A percentile compares a stretch with the other conserved stretches of the same genome.
These are phyloP conservation scores for Fusarium setosum DNA, from an alignment of 2,329 filamentous ascomycete genomes.

Conservation along the genomic window DNA sequence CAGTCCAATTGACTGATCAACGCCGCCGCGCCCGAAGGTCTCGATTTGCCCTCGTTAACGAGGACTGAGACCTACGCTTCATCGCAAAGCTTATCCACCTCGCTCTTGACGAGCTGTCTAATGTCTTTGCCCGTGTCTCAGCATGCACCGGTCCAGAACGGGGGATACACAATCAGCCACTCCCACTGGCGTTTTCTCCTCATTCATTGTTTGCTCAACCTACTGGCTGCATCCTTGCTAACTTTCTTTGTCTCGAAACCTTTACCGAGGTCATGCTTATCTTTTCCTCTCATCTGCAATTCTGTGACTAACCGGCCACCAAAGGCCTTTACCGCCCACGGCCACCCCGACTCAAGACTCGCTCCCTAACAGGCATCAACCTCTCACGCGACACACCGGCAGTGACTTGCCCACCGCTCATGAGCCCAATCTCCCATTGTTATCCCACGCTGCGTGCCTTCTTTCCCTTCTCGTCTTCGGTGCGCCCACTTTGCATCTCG, in stretches of 20 bases:
- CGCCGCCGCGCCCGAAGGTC: not conserved
- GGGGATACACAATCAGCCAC: not conserved
- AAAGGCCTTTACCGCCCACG: constrained; percentile 25
- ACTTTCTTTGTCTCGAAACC: constrained; percentile 16
- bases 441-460: constrained; percentile 19
- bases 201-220: not conserved
- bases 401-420: constrained; percentile 2
- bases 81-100: not conserved
- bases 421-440: constrained; percentile 16
- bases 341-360: constrained; percentile 6
- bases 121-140: not conserved
- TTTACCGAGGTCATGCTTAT: constrained; percentile 38
- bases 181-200: not conserved
- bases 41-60: not conserved
- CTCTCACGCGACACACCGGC: constrained; percentile 29
- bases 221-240: not conserved
- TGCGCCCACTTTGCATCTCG: constrained; percentile 12
- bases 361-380: constrained; percentile 12
- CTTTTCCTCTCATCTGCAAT: constrained; percentile 19
- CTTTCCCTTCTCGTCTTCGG: constrained; percentile 23
- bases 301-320: constrained; percentile 7
- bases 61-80: not conserved
- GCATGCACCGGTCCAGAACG: not conserved
- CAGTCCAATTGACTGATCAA: constrained; percentile 17
- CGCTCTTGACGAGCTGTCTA: not conserved